Conservation (phyloP, 306 rosid genomes). For the Corylus americana region DNA sequence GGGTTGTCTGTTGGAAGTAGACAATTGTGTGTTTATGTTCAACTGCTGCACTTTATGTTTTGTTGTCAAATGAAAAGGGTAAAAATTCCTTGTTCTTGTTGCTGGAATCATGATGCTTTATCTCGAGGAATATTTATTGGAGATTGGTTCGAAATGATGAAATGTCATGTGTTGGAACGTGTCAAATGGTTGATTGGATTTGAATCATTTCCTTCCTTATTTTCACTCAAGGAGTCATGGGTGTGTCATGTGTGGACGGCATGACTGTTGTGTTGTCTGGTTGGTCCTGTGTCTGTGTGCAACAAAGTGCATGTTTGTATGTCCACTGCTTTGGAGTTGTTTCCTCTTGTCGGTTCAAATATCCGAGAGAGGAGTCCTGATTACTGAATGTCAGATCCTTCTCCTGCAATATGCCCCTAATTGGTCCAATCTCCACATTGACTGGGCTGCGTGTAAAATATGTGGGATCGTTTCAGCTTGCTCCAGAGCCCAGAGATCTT, state of each 20-base stretch:
- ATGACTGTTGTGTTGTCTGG: no score
- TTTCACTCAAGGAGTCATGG: not conserved
- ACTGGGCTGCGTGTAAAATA: not conserved
- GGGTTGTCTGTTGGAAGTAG: conserved; percentile 19
- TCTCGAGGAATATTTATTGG: not conserved
- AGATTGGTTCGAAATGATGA: not conserved
- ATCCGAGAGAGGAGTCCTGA: not conserved
- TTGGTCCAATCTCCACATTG: no score
- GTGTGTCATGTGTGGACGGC: no score
- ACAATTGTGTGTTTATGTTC: conserved; percentile 1
- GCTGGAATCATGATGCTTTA: not conserved
- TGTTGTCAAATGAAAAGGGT: conserved; percentile 19
- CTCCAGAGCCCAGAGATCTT: not conserved
- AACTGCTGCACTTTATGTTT: not conserved
- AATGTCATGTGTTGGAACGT: not conserved
- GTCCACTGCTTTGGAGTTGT: no score
- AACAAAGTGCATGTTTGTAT: not conserved
- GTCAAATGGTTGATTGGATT: not conserved
- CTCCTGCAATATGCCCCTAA: not conserved
- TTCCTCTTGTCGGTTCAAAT: not conserved
- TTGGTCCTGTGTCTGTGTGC: no score
- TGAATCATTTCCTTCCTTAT: not conserved
- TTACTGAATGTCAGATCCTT: no score
- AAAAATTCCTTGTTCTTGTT: not conserved
- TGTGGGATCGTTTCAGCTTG: not conserved